Evolutionary conservation across 495 filamentous ascomycete species (phyloP), one percentile per base, ranked within the genome.

Genomic region (Neurospora sp.): DNA sequence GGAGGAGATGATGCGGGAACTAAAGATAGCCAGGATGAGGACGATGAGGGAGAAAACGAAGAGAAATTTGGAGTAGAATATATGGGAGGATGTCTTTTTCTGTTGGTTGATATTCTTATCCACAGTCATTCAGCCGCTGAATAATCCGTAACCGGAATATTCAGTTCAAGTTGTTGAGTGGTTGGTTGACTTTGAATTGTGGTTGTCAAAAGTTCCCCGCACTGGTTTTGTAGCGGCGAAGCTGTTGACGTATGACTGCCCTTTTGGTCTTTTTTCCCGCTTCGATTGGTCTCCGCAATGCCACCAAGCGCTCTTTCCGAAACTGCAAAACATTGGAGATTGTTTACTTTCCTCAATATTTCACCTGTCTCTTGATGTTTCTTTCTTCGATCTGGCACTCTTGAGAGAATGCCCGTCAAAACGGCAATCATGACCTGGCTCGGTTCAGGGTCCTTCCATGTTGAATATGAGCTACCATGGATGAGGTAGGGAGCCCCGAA

Each of bases 21-120:
- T 31, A 31, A 76, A 69, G 69, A 72, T 46, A 27, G 76, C 78
- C 74, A 81, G 76, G 72, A 72, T 69, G 20, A 79, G 68, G 76
- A 78, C 46, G n/a, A 72, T 8, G 70, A 79, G 40, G 12, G 75
- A 73, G 68, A 75, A 5, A 70, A 76, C 20, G 4, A 77, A 41
- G n/a, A 66, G 53, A 66, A 66, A 8, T 66, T 42, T 38, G 31
- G 20, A 70, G 42, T 31, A 40, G 72, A 39, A 11, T 20, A 44
- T 73, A 18, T 71, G 20, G 42, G 38, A 40, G 37, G 35, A 22
- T 18, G 53, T 18, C 14, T 18, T 66, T 66, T 66, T 66, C 53
- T 35, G 53, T 31, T 31, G 53, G 1, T 66, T 35, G 27, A 66
- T 66, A 3, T 48, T 48, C 5, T 66, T 66, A 66, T 66, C 27